Evolutionary conservation across 768 basidiomycete genomes (phyloP), one percentile per base, ranked within the genome.

Genomic region (Psilocybe subaeruginosa): DNA sequence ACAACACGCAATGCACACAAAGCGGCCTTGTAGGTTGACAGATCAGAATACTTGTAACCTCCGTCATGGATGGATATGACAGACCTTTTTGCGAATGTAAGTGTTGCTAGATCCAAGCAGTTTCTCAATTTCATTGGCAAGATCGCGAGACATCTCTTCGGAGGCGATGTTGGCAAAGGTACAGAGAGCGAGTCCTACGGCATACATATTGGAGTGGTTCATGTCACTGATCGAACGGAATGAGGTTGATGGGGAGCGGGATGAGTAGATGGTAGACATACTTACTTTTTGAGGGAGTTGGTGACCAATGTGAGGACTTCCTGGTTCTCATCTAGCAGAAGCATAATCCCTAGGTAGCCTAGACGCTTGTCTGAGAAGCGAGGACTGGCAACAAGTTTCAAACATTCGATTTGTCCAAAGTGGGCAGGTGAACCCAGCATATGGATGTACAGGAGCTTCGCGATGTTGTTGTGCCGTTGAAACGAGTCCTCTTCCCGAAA

Each of bases 171-270:
- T 98, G 60, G 97, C 97, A 71, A 99, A 99, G 0, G 97, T 99
- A 70, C 95, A 98, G 37, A 99, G 86, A 2, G 95, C 97, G 58
- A 99, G 85, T 5, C 97, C 97, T 27, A 99, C 97, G 3, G 92
- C 93, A 74, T 98, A 99, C 93, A 97, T 97, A 76, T 98, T 98
- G 1, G 96, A 90, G 74, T 98, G 96, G 75, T 99, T 99, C 94
- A 99, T 93, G 77, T 99, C 97, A 78, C 97, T 99, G 68, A 12
- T 59, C 17, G 72, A 67, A 54, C 47, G 45, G 39, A 29, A 54
- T 33, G 39, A 46, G 52, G 39, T 60, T 49, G 46, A 60, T 58
- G 41, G 51, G 11, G 47, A 45, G 37, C 60, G 62, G 8, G 30
- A 33, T 43, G 11, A 1, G 49, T 48, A 19, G 19, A 17, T 6